phyloP scores from a whole-genome alignment of 1,139 yeast genomes.

The Candida tetrigidarum region DNA sequence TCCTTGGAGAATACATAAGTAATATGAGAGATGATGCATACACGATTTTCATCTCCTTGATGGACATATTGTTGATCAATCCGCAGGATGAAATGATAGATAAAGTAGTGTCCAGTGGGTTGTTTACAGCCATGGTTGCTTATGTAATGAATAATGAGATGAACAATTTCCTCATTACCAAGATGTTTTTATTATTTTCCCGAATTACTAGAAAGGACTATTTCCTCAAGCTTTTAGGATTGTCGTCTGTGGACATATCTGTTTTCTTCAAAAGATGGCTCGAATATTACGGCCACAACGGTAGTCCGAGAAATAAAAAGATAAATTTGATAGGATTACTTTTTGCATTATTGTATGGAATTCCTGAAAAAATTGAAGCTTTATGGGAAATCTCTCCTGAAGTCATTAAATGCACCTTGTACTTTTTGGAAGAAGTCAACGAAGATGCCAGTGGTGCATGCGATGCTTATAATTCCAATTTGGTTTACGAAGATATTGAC shows the following conservation, averaged over 20 bases:
- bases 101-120: constrained; percentile 47
- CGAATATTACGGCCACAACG: constrained; percentile 50
- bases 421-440: constrained; percentile 73
- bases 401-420: constrained; percentile 57
- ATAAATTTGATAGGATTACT: constrained; percentile 63
- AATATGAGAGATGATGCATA: constrained; percentile 75
- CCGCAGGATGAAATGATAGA: constrained; percentile 31
- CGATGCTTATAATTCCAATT: constrained; percentile 62
- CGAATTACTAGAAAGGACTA: constrained; percentile 47
- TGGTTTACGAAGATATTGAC: constrained; percentile 55
- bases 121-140: constrained; percentile 48
- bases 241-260: constrained; percentile 28
- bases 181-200: constrained; percentile 56
- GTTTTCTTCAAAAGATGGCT: constrained; percentile 39
- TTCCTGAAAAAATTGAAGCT: constrained; percentile 24
- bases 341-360: constrained; percentile 36
- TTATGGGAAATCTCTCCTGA: constrained; percentile 26
- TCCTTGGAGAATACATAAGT: constrained; percentile 58
- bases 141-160: constrained; percentile 47
- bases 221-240: constrained; percentile 42
- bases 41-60: constrained; percentile 55
- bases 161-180: constrained; percentile 53
- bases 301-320: constrained; percentile 71
- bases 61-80: constrained; percentile 57
- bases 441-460: constrained; percentile 65